phyloP scores from a whole-genome alignment of 2,329 filamentous ascomycete species.

The Macrophomina phaseolina region DNA sequence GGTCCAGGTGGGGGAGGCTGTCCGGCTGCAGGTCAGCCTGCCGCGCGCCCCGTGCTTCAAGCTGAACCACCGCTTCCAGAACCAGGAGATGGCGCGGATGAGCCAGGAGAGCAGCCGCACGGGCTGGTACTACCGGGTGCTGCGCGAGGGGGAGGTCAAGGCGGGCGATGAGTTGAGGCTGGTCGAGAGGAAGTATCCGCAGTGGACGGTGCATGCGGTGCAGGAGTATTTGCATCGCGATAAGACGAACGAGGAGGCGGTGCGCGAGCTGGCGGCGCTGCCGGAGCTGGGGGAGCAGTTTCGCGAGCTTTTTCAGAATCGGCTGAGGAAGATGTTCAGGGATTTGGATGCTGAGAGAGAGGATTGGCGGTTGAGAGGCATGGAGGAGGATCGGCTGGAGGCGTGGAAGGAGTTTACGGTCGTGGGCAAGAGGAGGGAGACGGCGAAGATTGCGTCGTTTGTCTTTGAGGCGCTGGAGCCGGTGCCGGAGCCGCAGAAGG shows the following conservation, averaged over 20 bases:
- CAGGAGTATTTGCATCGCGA: slow-evolving; percentile 68
- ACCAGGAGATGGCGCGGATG: slow-evolving; percentile 65
- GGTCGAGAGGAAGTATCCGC: slow-evolving; percentile 60
- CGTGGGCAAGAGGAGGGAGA: slow-evolving; percentile 58
- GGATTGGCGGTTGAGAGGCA: slow-evolving; percentile 37
- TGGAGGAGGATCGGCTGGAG: slow-evolving; percentile 38
- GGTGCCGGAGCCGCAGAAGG: slow-evolving; percentile 41
- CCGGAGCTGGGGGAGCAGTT: slow-evolving; percentile 58
- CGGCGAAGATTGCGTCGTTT: slow-evolving; percentile 58
- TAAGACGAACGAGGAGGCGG: slow-evolving; percentile 54
- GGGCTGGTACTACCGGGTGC: slow-evolving; percentile 70
- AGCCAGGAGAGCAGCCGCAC: slow-evolving; percentile 64
- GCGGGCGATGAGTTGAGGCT: slow-evolving; percentile 64
- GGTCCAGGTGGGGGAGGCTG: slow-evolving; percentile 54
- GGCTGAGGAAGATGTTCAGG: slow-evolving; percentile 51
- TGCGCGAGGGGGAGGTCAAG: slow-evolving; percentile 60
- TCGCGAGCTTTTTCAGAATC: slow-evolving; percentile 57
- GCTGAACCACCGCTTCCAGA: slow-evolving; percentile 69
- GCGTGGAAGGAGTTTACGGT: slow-evolving; percentile 50
- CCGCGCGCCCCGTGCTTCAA: slow-evolving; percentile 72
- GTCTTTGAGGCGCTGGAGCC: slow-evolving; percentile 55
- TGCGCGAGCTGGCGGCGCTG: slow-evolving; percentile 49
- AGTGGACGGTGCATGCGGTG: slow-evolving; percentile 67
- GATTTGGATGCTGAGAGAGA: slow-evolving; percentile 35
- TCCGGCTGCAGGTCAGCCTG: slow-evolving; percentile 64